Base-by-base conservation (phyloP, 2,329 filamentous ascomycete species). In the Hypoxylon sp. region DNA sequence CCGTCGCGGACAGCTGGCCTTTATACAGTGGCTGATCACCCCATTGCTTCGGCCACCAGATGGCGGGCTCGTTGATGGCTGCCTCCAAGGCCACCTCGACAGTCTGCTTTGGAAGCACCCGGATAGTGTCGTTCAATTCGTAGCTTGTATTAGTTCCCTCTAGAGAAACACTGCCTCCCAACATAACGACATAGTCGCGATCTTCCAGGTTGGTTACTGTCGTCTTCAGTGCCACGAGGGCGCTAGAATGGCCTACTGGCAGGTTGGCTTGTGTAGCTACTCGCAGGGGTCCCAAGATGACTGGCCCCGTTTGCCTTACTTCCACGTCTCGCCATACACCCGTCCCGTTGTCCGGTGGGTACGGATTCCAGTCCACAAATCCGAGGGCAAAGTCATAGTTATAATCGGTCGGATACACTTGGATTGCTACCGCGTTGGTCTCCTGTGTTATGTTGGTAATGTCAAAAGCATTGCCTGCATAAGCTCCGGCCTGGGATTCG, bases 1-100 rank as follows among this genome's bases (percentile, higher is more conserved):
- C 65, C 26, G 69, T 71, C 4, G 76, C 71, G 1, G 72, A 73
- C 4, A 81, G 32, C 45, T 73, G 63, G 5, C 74, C 75, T 2
- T 51, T 70, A 65, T 88, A 87, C 4, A 88, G 72, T 0, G 84
- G 84, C 68, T 88, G 87, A 0, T 76, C 68, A 1, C 87, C 87
- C 87, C 87, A 90, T 51, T 80, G 77, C 40, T 80, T 82, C 0
- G 88, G 87, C 87, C 87, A 90, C 88, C 88, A 90, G 11, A 89
- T 78, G 11, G 80, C 69, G 0, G 86, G 83, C 0, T 81, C 75
- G 0, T 76, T 53, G 11, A 89, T 65, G 0, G 72, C 71, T 1
- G 77, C 73, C 1, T 72, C 70, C 1, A 86, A 61, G 0, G 73
- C 69, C 0, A 86, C 56, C 0, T 82, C 80, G 7, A 75, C 77